A percentile compares a stretch with the other conserved stretches of the same genome.
phyloP scores from a whole-genome alignment of 1,284 basidiomycete genomes.

The Volvariella volvacea region DNA sequence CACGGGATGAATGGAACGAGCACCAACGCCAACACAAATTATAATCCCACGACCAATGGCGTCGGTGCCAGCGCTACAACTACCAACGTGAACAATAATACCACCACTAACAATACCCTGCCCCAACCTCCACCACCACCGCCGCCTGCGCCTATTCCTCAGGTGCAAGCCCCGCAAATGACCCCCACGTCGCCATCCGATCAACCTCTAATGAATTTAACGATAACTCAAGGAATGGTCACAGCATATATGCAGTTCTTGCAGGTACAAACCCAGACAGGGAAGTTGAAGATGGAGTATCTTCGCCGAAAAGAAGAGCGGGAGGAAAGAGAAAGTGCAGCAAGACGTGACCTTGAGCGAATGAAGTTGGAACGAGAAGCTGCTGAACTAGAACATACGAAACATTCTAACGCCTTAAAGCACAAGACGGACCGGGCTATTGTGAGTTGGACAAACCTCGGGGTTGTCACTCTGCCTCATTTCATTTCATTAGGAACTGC shows the following conservation, averaged over 20 bases:
- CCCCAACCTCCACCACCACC: constrained; percentile 12
- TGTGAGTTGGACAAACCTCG: constrained; percentile 28
- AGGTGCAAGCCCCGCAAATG: constrained; percentile 3
- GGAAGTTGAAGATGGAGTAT: constrained; percentile 58
- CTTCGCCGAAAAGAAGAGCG: constrained; percentile 56
- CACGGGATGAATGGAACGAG: constrained; percentile 2
- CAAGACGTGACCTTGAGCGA: constrained; percentile 42
- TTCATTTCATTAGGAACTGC: constrained; percentile 31
- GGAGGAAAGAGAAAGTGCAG: constrained; percentile 46
- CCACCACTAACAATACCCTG: constrained; percentile 8
- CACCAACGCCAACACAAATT: neutral
- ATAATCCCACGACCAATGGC: constrained; percentile 3
- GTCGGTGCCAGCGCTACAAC: constrained; percentile 6
- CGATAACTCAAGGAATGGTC: constrained; percentile 51
- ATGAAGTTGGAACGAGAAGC: constrained; percentile 40
- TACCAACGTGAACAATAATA: neutral
- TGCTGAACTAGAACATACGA: constrained; percentile 44
- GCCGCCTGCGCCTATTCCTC: neutral
- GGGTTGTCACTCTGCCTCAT: neutral
- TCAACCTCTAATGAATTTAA: constrained; percentile 39
- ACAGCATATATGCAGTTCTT: constrained; percentile 50
- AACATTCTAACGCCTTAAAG: constrained; percentile 43
- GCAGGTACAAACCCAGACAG: constrained; percentile 49
- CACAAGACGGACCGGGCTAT: constrained; percentile 60
- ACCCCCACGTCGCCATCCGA: constrained; percentile 15